Evolutionary conservation across 352 stramenopile genomes (phyloP).

Genomic region (Pilasporangium apinafurcum): DNA sequence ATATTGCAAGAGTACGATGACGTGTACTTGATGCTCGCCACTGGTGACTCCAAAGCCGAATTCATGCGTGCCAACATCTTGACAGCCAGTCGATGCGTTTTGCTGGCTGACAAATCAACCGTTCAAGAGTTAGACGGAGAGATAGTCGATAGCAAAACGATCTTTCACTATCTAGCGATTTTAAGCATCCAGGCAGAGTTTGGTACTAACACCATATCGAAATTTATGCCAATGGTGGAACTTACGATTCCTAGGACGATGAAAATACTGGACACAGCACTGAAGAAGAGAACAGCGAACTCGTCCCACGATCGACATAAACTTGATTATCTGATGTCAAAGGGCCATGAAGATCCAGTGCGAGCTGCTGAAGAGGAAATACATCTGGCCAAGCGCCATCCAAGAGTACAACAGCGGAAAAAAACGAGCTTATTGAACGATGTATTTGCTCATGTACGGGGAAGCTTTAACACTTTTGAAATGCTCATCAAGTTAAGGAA

Average conservation of each 20-base stretch:
- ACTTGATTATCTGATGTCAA: slow-evolving; percentile 18
- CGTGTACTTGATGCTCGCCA: slow-evolving; percentile 53
- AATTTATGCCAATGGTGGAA: slow-evolving; percentile 54
- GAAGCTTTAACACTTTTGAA: slow-evolving; percentile 22
- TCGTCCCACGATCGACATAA: slow-evolving; percentile 27
- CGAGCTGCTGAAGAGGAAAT: slow-evolving; percentile 1
- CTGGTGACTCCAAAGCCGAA: slow-evolving; percentile 42
- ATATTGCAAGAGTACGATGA: slow-evolving; percentile 36
- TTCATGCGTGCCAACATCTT: slow-evolving; percentile 55
- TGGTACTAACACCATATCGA: slow-evolving; percentile 27
- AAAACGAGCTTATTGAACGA: background rate
- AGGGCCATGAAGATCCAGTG: slow-evolving; percentile 2
- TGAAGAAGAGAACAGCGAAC: slow-evolving; percentile 38
- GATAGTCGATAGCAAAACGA: slow-evolving; percentile 47
- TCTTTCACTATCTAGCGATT: slow-evolving; percentile 63
- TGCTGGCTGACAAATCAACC: slow-evolving; percentile 50
- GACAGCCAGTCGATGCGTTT: slow-evolving; percentile 38
- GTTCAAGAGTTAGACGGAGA: slow-evolving; percentile 54
- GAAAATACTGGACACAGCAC: slow-evolving; percentile 61
- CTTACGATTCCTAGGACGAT: slow-evolving; percentile 56
- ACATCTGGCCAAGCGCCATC: background rate
- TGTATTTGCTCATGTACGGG: slow-evolving; percentile 9
- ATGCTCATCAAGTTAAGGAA: slow-evolving; percentile 34
- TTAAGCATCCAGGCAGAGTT: slow-evolving; percentile 54
- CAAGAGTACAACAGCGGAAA: slow-evolving; percentile 6